These are phyloP conservation scores for Pleurotus ostreatus DNA, from an alignment of 768 basidiomycete genomes.

Conservation along the genomic window DNA sequence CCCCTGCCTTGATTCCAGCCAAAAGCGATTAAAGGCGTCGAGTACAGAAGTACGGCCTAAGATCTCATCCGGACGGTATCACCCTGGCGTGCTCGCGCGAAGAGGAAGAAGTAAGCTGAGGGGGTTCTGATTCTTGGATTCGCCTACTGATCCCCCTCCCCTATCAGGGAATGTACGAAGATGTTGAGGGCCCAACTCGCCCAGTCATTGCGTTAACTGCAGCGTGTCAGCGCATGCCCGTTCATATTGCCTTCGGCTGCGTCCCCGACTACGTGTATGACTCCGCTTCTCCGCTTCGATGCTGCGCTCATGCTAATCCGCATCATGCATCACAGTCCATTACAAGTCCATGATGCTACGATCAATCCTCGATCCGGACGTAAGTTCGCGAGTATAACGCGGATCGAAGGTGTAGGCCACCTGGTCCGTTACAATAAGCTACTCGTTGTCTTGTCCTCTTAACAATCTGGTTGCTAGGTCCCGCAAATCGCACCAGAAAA, in stretches of 20 bases:
- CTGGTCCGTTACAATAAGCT: slow-evolving; percentile 17
- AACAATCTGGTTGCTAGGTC: slow-evolving; percentile 6
- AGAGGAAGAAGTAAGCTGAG: slow-evolving; percentile 51
- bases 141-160: not conserved
- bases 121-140: slow-evolving; percentile 3
- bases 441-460: no score
- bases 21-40: no score
- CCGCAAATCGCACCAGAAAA: slow-evolving; percentile 13
- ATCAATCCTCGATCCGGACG: slow-evolving; percentile 28
- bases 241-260: slow-evolving; percentile 52
- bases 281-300: not conserved
- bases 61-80: slow-evolving; percentile 34
- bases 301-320: not conserved
- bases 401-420: slow-evolving; percentile 26
- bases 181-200: slow-evolving; percentile 47
- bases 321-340: slow-evolving; percentile 22
- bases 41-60: slow-evolving; percentile 43
- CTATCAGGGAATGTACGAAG: slow-evolving; percentile 59
- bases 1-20: not conserved
- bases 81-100: slow-evolving; percentile 56
- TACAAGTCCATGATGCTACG: slow-evolving; percentile 30
- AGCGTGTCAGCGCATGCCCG: slow-evolving; percentile 34
- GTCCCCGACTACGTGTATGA: slow-evolving; percentile 52
- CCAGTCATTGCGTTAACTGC: slow-evolving; percentile 45
- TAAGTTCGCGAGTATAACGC: slow-evolving; percentile 28